Conservation (phyloP, 2,329 filamentous ascomycete species). For the Samsoniella hepiali region DNA sequence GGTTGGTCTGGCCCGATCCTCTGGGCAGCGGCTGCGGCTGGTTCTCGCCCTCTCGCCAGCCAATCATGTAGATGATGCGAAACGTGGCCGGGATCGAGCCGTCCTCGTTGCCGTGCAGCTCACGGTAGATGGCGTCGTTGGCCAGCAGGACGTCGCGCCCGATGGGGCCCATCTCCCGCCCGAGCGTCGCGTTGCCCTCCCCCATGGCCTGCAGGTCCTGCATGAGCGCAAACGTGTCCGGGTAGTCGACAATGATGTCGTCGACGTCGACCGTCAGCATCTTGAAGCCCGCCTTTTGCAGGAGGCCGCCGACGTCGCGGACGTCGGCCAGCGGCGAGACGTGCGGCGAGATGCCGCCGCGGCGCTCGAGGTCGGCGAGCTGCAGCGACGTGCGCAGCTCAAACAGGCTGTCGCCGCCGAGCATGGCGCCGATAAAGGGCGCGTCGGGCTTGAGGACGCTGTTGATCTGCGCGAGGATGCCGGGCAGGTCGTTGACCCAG, state of each 20-base stretch:
- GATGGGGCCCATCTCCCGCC: slow-evolving; percentile 77
- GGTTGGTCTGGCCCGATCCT: slow-evolving; percentile 80
- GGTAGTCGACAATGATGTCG: slow-evolving; percentile 94
- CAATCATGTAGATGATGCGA: slow-evolving; percentile 96
- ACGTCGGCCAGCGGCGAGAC: slow-evolving; percentile 91
- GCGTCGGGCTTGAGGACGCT: slow-evolving; percentile 81
- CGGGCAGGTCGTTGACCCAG: slow-evolving; percentile 96
- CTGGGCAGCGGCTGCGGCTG: slow-evolving; percentile 78
- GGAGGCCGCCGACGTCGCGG: slow-evolving; percentile 80
- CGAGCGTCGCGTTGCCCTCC: slow-evolving; percentile 83
- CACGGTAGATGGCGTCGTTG: slow-evolving; percentile 81
- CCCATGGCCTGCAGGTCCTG: slow-evolving; percentile 94
- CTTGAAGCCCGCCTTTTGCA: slow-evolving; percentile 87
- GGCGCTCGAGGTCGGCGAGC: slow-evolving; percentile 83
- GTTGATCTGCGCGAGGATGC: slow-evolving; percentile 80
- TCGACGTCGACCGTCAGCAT: slow-evolving; percentile 96
- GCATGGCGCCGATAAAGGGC: slow-evolving; percentile 93
- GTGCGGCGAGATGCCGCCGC: slow-evolving; percentile 87
- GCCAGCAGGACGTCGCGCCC: slow-evolving; percentile 81
- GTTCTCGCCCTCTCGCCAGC: slow-evolving; percentile 82
- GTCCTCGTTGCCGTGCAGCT: slow-evolving; percentile 79
- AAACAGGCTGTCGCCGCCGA: slow-evolving; percentile 89
- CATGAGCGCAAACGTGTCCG: slow-evolving; percentile 87
- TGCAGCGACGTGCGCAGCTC: slow-evolving; percentile 92
- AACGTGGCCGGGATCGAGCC: slow-evolving; percentile 84